A percentile compares a stretch with the other conserved stretches of the same genome.
These are phyloP conservation scores for Globisporangium irregulare DNA, from an alignment of 352 stramenopile species.

Conservation along the genomic window DNA sequence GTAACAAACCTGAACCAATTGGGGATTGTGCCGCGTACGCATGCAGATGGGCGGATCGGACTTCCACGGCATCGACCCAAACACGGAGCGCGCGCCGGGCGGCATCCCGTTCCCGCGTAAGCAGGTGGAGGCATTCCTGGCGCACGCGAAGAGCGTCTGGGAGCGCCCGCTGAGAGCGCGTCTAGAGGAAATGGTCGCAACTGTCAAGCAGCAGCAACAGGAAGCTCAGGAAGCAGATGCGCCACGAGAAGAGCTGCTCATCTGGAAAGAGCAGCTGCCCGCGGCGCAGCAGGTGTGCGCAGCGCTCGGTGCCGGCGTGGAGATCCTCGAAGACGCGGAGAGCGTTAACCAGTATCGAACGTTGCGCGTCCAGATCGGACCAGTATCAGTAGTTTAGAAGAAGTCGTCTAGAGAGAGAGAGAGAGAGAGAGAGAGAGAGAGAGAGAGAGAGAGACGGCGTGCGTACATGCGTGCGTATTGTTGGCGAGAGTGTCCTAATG, in stretches of 20 bases:
- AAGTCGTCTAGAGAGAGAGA: neutral
- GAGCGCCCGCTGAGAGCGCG: slow-evolving; percentile 48
- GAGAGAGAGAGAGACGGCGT: neutral
- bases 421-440: neutral
- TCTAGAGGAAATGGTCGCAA: slow-evolving; percentile 31
- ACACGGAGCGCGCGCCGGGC: slow-evolving; percentile 64
- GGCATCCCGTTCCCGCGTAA: slow-evolving; percentile 70
- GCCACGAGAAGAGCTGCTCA: slow-evolving; percentile 36
- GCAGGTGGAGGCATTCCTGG: slow-evolving; percentile 70
- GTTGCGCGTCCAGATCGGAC: slow-evolving; percentile 6
- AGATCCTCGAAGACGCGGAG: slow-evolving; percentile 11
- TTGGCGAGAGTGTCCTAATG: neutral
- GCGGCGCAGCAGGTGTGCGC: slow-evolving; percentile 16
- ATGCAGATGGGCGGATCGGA: slow-evolving; percentile 74
- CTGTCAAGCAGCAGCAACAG: slow-evolving; percentile 20
- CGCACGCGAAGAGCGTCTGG: slow-evolving; percentile 67
- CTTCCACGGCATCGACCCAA: slow-evolving; percentile 79
- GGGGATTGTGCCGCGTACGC: neutral
- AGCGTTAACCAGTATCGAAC: slow-evolving; percentile 14
- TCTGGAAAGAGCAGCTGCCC: slow-evolving; percentile 47
- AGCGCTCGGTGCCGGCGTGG: slow-evolving; percentile 11
- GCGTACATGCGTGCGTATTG: neutral
- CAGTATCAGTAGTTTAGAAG: slow-evolving; percentile 2
- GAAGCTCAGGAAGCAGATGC: neutral
- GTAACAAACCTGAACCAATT: neutral